Evolutionary conservation across 2,329 filamentous ascomycete genomes (phyloP).

Genomic region (Aureobasidium sp.): DNA sequence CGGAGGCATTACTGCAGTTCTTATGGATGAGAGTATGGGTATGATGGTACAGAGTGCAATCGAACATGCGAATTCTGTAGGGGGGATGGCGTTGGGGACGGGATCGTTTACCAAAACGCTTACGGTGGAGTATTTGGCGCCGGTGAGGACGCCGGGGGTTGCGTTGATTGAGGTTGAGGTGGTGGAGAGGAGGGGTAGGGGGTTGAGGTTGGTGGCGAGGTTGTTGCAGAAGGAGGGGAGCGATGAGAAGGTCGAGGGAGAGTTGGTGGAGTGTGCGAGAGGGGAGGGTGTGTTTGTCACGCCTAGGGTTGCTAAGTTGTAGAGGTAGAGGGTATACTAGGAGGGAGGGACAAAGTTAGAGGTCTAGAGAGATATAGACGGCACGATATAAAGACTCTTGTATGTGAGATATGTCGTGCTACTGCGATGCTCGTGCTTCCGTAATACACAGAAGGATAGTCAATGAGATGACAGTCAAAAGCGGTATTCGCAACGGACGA

Average conservation of each 20-base stretch:
- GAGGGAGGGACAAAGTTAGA: too few relatives aligned
- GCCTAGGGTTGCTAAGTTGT: constrained; percentile 26
- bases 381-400: too few relatives aligned
- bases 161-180: constrained; percentile 54
- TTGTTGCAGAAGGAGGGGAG: constrained; percentile 21
- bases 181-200: constrained; percentile 22
- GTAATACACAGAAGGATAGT: too few relatives aligned
- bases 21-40: constrained; percentile 68
- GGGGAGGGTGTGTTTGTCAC: constrained; percentile 61
- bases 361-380: too few relatives aligned
- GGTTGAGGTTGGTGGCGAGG: constrained; percentile 15
- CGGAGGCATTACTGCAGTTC: constrained; percentile 62
- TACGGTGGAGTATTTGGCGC: constrained; percentile 60
- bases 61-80: constrained; percentile 24
- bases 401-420: too few relatives aligned
- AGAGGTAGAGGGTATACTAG: too few relatives aligned
- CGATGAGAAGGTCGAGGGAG: constrained; percentile 41
- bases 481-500: too few relatives aligned
- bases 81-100: constrained; percentile 29
- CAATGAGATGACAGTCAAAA: too few relatives aligned
- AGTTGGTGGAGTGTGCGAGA: constrained; percentile 54
- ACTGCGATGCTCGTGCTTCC: too few relatives aligned
- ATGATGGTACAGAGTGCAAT: constrained; percentile 48
- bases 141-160: constrained; percentile 56
- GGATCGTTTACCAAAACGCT: constrained; percentile 59